A percentile compares a stretch with the other conserved stretches of the same genome.
Evolutionary conservation across 1,139 yeast species (phyloP).

Genomic region (Nakaseomyces sp.): DNA sequence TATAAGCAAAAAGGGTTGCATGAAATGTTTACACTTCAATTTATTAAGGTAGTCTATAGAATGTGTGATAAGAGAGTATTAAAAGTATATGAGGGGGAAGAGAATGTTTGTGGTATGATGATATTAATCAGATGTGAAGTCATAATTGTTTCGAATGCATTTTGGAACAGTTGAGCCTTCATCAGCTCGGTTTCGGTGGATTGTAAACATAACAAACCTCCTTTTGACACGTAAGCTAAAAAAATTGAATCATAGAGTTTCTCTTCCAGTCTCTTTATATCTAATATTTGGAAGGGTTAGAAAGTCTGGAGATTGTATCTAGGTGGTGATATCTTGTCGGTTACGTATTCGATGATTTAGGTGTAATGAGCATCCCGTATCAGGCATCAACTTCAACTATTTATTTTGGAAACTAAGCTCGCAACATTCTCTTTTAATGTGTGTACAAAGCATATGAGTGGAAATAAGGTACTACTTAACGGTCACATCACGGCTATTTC

Average conservation of each 20-base stretch:
- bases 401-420: constrained; percentile 35
- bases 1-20: too few relatives aligned
- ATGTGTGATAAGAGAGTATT: too few relatives aligned
- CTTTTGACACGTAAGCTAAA: constrained; percentile 56
- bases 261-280: constrained; percentile 71
- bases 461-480: too few relatives aligned
- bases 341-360: constrained; percentile 33
- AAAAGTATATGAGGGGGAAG: too few relatives aligned
- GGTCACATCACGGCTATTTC: too few relatives aligned
- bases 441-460: too few relatives aligned
- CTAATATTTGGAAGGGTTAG: constrained; percentile 36
- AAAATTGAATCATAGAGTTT: constrained; percentile 58
- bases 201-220: constrained; percentile 53
- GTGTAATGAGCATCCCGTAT: constrained; percentile 34
- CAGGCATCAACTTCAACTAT: constrained; percentile 31
- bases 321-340: constrained; percentile 26
- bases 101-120: too few relatives aligned
- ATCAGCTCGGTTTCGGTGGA: constrained; percentile 45
- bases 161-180: constrained; percentile 56
- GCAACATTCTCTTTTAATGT: constrained; percentile 38
- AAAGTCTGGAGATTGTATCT: constrained; percentile 28
- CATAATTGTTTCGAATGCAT: constrained; percentile 39
- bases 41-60: too few relatives aligned
- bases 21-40: too few relatives aligned
- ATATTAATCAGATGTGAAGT: constrained; percentile 28